These are phyloP conservation scores for Xenosphaeropsis pyriputrescens DNA, from an alignment of 2,329 filamentous ascomycete species.

Conservation along the genomic window DNA sequence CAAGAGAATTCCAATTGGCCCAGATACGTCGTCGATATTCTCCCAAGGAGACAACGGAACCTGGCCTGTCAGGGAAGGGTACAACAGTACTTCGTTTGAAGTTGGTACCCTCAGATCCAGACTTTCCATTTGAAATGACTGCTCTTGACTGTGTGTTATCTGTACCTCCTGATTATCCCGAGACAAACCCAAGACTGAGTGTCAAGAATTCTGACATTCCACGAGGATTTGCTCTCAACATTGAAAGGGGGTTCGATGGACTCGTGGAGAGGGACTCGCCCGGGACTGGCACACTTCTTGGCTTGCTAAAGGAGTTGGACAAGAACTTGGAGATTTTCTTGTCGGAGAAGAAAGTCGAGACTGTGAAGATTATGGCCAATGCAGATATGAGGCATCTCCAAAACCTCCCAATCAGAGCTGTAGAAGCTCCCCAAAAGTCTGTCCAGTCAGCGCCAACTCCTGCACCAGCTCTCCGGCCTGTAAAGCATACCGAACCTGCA, in stretches of 20 bases:
- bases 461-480: constrained; percentile 1
- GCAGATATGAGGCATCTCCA: constrained; percentile 18
- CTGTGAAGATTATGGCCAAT: constrained; percentile 42
- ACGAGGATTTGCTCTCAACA: constrained; percentile 58
- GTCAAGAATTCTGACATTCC: constrained; percentile 59
- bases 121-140: constrained; percentile 68
- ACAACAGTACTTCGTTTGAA: constrained; percentile 46
- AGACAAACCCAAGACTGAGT: constrained; percentile 37
- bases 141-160: constrained; percentile 52
- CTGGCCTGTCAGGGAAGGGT: constrained; percentile 18
- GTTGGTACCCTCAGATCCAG: constrained; percentile 62
- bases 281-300: constrained; percentile 42
- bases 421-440: constrained; percentile 1
- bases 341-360: constrained; percentile 55
- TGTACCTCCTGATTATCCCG: constrained; percentile 51
- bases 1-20: constrained; percentile 58
- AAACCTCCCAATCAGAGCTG: constrained; percentile 9
- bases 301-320: constrained; percentile 55
- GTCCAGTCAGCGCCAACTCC: neutral
- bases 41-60: constrained; percentile 24
- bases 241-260: constrained; percentile 58
- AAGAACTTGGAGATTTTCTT: constrained; percentile 56
- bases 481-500: constrained; percentile 3
- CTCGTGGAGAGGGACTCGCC: constrained; percentile 35
- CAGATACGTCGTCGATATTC: constrained; percentile 56